A percentile compares a stretch with the other conserved stretches of the same genome.
Conservation (phyloP, 1,139 yeast species). For the Magnusiomyces paraingens region DNA sequence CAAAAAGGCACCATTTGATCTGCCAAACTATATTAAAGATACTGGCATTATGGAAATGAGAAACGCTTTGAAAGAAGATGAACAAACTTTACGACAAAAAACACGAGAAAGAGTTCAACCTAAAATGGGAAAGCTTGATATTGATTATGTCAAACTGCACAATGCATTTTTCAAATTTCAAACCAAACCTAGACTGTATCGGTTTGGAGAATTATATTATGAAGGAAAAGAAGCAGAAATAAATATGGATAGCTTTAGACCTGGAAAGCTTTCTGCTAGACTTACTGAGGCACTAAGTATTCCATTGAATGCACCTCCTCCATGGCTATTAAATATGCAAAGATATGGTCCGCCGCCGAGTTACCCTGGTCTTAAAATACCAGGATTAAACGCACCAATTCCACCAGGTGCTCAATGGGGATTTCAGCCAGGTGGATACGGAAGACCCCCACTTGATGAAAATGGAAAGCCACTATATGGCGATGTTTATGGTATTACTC, state of each 20-base stretch:
- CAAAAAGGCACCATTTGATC: slow-evolving; percentile 66
- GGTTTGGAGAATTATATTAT: slow-evolving; percentile 70
- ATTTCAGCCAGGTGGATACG: slow-evolving; percentile 40
- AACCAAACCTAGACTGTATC: slow-evolving; percentile 60
- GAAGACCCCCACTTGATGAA: slow-evolving; percentile 35
- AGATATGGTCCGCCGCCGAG: slow-evolving; percentile 81
- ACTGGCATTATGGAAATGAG: slow-evolving; percentile 92
- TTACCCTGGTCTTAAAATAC: slow-evolving; percentile 59
- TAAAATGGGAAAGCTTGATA: slow-evolving; percentile 76
- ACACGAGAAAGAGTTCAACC: slow-evolving; percentile 87
- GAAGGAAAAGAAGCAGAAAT: slow-evolving; percentile 68
- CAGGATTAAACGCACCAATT: slow-evolving; percentile 42
- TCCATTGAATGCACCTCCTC: slow-evolving; percentile 58
- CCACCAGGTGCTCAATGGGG: slow-evolving; percentile 38
- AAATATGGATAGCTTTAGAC: slow-evolving; percentile 41
- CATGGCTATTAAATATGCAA: slow-evolving; percentile 75
- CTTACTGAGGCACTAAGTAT: slow-evolving; percentile 67
- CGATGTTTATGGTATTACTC: slow-evolving; percentile 29
- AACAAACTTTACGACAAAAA: slow-evolving; percentile 58
- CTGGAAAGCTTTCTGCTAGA: slow-evolving; percentile 60
- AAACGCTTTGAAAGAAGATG: slow-evolving; percentile 45
- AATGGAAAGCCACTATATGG: slow-evolving; percentile 34
- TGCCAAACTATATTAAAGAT: slow-evolving; percentile 71
- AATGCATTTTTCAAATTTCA: slow-evolving; percentile 84
- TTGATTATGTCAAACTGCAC: slow-evolving; percentile 76